Base-by-base conservation (phyloP, 768 basidiomycete species). In the Amyloporia xantha region DNA sequence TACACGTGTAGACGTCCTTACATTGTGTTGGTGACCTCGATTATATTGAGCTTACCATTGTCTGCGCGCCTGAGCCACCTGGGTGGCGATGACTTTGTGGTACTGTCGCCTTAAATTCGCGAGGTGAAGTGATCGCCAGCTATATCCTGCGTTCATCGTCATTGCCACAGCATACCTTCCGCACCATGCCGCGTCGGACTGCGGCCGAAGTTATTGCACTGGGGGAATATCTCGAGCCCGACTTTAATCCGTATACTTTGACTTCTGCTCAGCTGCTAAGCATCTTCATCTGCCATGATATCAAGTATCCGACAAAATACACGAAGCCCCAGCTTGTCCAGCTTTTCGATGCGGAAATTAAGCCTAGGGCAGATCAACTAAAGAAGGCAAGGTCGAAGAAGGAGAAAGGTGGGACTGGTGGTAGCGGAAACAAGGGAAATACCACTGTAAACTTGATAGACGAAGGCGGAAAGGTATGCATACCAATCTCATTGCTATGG, bases 261-360 rank as follows among this genome's bases (percentile, higher is more conserved):
- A 92, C 89, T 0, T 79, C 91, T 23, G 76, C 87, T n/a, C 87
- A 91, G 59, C 72, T 92, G 4, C 74, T 87, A 10, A 88, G 87
- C 39, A 70, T 92, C 27, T 73, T 92, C 48, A 78, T 79, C 36
- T 84, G 80, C 60, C 90, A 92, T 66, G 82, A 84, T 55, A 69
- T 91, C 61, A 74, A 72, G 37, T 88, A 82, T 65, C 84, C 87
- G 6, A 74, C 79, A 5, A 82, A 83, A 2, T 82, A 86, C 63
- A 83, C 82, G 37, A 92, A 92, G 61, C 69, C 82, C 3, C 88
- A 82, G 60, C 76, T 92, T 17, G 76, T 91, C 11, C 75, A 81
- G 50, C 66, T 82, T n/a, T 92, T 91, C 66, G 79, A 86, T 51
- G 78, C 84, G 42, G 78, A 91, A 70, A 76, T 92, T 53, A 85